Conservation (phyloP, 2,329 filamentous ascomycete genomes). For the Stachybotrys chartarum region DNA sequence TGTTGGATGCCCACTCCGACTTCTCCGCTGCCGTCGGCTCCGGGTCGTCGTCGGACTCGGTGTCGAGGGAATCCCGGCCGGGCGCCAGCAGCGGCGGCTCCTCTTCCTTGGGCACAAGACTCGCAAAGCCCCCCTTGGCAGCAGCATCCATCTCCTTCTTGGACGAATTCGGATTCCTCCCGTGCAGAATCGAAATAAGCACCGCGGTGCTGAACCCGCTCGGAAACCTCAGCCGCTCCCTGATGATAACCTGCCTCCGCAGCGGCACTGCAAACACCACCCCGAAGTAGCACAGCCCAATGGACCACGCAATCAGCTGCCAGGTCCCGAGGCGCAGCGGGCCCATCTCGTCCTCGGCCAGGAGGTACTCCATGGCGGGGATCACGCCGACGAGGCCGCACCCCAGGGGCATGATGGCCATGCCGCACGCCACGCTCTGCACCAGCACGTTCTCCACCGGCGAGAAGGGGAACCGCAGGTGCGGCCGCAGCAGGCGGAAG, state of each 20-base stretch:
- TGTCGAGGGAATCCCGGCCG: constrained; percentile 15
- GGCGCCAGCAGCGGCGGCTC: neutral
- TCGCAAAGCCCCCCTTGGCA: constrained; percentile 33
- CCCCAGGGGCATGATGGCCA: constrained; percentile 93
- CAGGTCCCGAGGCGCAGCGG: constrained; percentile 64
- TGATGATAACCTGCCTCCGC: constrained; percentile 84
- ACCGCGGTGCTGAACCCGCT: constrained; percentile 93
- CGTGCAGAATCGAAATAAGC: constrained; percentile 86
- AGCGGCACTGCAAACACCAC: constrained; percentile 94
- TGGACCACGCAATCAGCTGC: constrained; percentile 81
- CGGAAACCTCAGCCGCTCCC: constrained; percentile 88
- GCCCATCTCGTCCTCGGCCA: constrained; percentile 71
- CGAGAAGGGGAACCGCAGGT: constrained; percentile 75
- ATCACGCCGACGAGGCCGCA: constrained; percentile 95
- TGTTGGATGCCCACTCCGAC: constrained; percentile 36
- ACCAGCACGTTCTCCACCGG: constrained; percentile 96
- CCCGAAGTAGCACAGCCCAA: constrained; percentile 93
- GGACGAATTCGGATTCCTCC: constrained; percentile 32
- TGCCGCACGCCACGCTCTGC: constrained; percentile 89
- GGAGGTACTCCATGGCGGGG: constrained; percentile 81
- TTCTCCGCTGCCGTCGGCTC: constrained; percentile 21
- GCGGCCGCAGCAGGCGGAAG: constrained; percentile 71
- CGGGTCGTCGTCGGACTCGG: constrained; percentile 24
- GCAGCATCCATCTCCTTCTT: constrained; percentile 25
- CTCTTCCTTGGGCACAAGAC: constrained; percentile 28